Conservation (phyloP, 2,329 filamentous ascomycete genomes). For the Talaromyces sp. region DNA sequence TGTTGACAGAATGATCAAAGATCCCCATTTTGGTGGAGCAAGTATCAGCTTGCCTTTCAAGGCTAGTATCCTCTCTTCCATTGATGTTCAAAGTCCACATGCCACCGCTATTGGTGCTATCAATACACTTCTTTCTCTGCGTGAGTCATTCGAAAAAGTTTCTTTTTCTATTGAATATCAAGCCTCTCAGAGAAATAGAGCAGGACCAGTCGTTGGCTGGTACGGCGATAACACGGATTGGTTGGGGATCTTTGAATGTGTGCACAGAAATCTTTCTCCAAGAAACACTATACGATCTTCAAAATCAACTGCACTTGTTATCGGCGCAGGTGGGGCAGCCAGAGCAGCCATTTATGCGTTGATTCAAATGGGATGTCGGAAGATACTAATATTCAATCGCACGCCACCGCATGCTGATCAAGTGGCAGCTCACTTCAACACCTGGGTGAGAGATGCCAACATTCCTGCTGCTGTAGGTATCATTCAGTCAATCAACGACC, state of each 20-base stretch:
- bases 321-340: constrained; percentile 6
- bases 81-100: constrained; percentile 1
- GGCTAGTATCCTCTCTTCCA: background rate
- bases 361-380: constrained; percentile 7
- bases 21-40: constrained; percentile 2
- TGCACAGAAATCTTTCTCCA: background rate
- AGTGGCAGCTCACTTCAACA: constrained; percentile 3
- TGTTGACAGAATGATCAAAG: background rate
- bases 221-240: constrained; percentile 8
- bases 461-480: background rate
- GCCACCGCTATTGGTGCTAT: constrained; percentile 5
- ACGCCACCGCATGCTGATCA: background rate
- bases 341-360: constrained; percentile 6
- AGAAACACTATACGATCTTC: constrained; percentile 3
- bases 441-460: background rate
- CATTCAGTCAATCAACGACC: constrained; percentile 3
- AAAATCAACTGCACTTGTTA: constrained; percentile 5
- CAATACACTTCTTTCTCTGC: constrained; percentile 4
- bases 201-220: background rate
- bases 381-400: constrained; percentile 4
- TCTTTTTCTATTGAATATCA: background rate
- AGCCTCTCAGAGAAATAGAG: constrained; percentile 2
- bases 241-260: constrained; percentile 4
- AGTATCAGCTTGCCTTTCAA: constrained; percentile 8
- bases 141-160: background rate